A percentile compares a stretch with the other conserved stretches of the same genome.
Conservation (phyloP, 148 eudicot genomes). For the Chenopodium quinoa region DNA sequence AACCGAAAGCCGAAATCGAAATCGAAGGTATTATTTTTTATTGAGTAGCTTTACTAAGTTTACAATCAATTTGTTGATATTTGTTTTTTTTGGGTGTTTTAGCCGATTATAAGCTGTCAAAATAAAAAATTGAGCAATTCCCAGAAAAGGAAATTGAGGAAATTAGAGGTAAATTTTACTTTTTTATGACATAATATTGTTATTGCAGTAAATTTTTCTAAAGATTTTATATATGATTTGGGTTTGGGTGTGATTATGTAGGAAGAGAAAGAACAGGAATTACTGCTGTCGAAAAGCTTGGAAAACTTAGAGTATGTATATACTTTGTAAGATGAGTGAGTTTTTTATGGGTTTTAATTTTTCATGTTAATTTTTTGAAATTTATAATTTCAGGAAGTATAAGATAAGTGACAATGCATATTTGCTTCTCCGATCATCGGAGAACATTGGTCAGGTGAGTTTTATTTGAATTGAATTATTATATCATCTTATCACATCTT, state of each 20-base stretch:
- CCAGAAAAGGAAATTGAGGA: constrained; percentile 69
- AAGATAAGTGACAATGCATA: constrained; percentile 59
- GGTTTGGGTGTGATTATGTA: constrained; percentile 25
- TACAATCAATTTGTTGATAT: not conserved
- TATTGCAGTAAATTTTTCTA: too few species aligned
- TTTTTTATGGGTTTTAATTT: not conserved
- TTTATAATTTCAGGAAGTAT: constrained; percentile 55
- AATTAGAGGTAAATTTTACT: constrained; percentile 52
- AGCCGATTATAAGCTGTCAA: constrained; percentile 23
- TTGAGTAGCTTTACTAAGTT: not conserved
- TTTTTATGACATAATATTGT: not conserved
- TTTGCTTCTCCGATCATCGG: constrained; percentile 62
- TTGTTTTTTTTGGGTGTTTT: constrained; percentile 19
- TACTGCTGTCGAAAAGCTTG: constrained; percentile 58
- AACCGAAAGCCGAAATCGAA: constrained; percentile 39
- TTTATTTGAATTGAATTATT: not conserved
- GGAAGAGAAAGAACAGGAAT: constrained; percentile 72
- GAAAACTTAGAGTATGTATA: constrained; percentile 63
- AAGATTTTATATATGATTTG: not conserved
- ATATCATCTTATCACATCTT: not conserved
- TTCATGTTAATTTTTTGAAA: not conserved
- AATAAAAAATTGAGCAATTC: constrained; percentile 55
- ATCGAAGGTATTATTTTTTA: constrained; percentile 33
- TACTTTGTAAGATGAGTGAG: not conserved
- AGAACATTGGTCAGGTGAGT: constrained; percentile 82